phyloP scores from a whole-genome alignment of 2,329 filamentous ascomycete species.

The Ceratocystis harringtonii region DNA sequence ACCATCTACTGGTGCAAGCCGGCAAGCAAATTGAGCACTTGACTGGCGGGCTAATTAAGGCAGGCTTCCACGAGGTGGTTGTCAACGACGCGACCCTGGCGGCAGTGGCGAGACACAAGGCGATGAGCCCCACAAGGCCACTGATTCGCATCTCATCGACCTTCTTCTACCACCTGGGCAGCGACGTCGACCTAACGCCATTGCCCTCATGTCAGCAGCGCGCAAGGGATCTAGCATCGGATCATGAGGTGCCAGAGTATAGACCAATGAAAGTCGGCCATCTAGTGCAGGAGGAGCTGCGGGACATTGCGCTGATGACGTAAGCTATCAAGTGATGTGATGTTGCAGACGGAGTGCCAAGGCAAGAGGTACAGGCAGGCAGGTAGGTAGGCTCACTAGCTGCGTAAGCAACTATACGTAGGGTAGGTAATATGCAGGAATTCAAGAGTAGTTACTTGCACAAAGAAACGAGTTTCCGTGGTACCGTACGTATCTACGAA shows the following conservation, averaged over 20 bases:
- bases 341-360: background rate
- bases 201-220: slow-evolving; percentile 33
- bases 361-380: no score
- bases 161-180: slow-evolving; percentile 45
- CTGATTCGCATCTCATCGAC: slow-evolving; percentile 44
- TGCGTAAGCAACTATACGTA: background rate
- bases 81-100: slow-evolving; percentile 38
- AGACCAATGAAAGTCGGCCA: slow-evolving; percentile 42
- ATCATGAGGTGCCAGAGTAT: slow-evolving; percentile 33
- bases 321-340: slow-evolving; percentile 18
- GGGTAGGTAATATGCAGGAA: background rate
- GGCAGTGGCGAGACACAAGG: slow-evolving; percentile 31
- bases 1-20: slow-evolving; percentile 45
- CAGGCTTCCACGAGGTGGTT: slow-evolving; percentile 47
- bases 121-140: slow-evolving; percentile 33
- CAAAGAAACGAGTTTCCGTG: background rate
- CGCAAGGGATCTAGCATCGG: slow-evolving; percentile 35
- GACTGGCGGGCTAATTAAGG: slow-evolving; percentile 45
- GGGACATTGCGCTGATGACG: slow-evolving; percentile 28
- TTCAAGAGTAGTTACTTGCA: background rate
- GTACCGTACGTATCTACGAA: background rate
- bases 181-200: slow-evolving; percentile 40
- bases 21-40: slow-evolving; percentile 49
- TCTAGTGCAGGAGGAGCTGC: slow-evolving; percentile 36
- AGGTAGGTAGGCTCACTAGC: no score